Evolutionary conservation across 306 rosid genomes (phyloP).

Genomic region (Acacia crassicarpa): DNA sequence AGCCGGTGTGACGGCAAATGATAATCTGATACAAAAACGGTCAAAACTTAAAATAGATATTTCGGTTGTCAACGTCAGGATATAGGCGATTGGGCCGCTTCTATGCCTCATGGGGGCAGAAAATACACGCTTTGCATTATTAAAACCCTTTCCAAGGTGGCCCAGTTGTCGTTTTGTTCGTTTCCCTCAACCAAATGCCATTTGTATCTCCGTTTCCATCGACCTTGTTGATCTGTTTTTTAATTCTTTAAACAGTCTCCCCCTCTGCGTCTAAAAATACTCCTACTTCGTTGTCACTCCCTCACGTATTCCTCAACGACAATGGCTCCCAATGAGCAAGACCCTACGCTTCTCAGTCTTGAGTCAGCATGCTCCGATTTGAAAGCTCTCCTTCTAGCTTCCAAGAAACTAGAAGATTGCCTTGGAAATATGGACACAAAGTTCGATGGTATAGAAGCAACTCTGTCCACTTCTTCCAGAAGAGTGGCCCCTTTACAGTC

Average conservation of each 20-base stretch:
- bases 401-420: constrained; percentile 46
- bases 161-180: constrained; percentile 39
- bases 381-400: constrained; percentile 45
- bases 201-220: constrained; percentile 65
- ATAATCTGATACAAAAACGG: too few relatives aligned
- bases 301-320: constrained; percentile 11
- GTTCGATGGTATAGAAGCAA: constrained; percentile 48
- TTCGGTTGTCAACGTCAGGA: neutral
- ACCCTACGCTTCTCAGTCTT: constrained; percentile 39
- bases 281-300: constrained; percentile 2
- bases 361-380: constrained; percentile 60
- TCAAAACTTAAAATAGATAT: too few relatives aligned
- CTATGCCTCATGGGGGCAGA: neutral
- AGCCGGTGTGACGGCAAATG: neutral
- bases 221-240: constrained; percentile 19
- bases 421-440: constrained; percentile 50
- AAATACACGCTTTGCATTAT: constrained; percentile 43
- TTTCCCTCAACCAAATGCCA: constrained; percentile 44
- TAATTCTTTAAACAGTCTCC: constrained; percentile 27
- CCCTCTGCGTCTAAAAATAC: constrained; percentile 34
- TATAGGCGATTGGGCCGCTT: constrained; percentile 24
- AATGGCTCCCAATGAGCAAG: constrained; percentile 44
- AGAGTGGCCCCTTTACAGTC: constrained; percentile 71
- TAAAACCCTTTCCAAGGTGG: constrained; percentile 17
- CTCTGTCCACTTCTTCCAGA: constrained; percentile 51